Evolutionary conservation across 2,329 filamentous ascomycete genomes (phyloP).

Genomic region (Rhynchosporium graminicola): DNA sequence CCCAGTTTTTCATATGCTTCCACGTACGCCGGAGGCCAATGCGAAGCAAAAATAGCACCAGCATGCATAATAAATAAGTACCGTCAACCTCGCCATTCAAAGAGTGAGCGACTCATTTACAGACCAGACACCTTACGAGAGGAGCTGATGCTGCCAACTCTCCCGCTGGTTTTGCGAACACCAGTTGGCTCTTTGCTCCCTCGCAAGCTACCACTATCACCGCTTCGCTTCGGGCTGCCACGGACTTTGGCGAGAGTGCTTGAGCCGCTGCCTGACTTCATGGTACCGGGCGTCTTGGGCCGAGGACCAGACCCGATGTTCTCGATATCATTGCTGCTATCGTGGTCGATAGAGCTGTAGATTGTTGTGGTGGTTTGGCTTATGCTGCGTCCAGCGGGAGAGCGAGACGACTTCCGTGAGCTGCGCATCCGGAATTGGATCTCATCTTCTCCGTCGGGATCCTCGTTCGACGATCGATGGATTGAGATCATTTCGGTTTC

Average conservation of each 20-base stretch:
- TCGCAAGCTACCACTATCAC: conserved; percentile 50
- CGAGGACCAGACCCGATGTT: conserved; percentile 57
- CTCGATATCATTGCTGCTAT: conserved; percentile 69
- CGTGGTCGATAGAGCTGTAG: conserved; percentile 64
- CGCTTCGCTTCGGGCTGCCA: conserved; percentile 55
- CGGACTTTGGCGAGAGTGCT: conserved; percentile 62
- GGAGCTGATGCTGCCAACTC: conserved; percentile 58
- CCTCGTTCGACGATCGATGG: conserved; percentile 62
- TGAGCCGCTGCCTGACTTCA: conserved; percentile 53
- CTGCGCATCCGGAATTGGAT: conserved; percentile 73
- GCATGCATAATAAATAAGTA: conserved; percentile 21
- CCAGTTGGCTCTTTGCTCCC: conserved; percentile 54
- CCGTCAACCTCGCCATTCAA: conserved; percentile 7
- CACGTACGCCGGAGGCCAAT: conserved; percentile 30
- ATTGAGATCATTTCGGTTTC: conserved; percentile 61
- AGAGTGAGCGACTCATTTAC: conserved; percentile 28
- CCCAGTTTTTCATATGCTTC: conserved; percentile 25
- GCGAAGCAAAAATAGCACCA: conserved; percentile 34
- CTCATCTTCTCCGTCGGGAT: conserved; percentile 74
- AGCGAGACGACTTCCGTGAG: conserved; percentile 65
- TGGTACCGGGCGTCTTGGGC: conserved; percentile 56
- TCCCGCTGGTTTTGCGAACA: conserved; percentile 66
- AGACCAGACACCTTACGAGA: conserved; percentile 40
- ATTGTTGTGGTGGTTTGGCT: conserved; percentile 75
- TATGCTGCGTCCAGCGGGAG: conserved; percentile 57